Evolutionary conservation across 306 rosid genomes (phyloP).

Genomic region (Cucurbita ficifolia): DNA sequence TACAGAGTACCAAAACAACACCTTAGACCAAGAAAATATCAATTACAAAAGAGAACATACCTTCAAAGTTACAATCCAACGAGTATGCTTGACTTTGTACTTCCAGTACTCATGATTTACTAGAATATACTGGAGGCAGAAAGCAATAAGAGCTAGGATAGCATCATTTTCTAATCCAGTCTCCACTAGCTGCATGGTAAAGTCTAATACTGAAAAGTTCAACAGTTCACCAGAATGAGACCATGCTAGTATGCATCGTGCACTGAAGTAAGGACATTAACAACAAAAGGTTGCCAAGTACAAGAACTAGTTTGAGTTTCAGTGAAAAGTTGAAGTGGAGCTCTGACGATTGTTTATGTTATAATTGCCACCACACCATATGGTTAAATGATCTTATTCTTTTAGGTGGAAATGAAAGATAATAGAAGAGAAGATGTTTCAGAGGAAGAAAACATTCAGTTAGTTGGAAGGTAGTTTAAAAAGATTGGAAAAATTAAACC

Average conservation of each 20-base stretch:
- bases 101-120: constrained; percentile 84
- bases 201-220: constrained; percentile 70
- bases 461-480: background rate
- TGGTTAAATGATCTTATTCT: background rate
- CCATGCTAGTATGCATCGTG: background rate
- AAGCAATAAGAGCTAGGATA: constrained; percentile 53
- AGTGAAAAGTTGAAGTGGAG: background rate
- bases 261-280: background rate
- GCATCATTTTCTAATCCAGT: constrained; percentile 74
- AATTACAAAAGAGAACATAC: constrained; percentile 17
- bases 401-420: background rate
- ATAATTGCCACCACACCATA: background rate
- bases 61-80: constrained; percentile 80
- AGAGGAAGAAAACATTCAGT: background rate
- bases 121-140: constrained; percentile 71
- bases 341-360: background rate
- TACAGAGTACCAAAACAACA: background rate
- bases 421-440: background rate
- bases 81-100: constrained; percentile 61
- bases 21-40: background rate
- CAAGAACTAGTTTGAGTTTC: background rate
- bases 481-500: background rate
- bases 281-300: background rate
- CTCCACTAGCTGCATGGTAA: constrained; percentile 70
- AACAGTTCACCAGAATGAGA: constrained; percentile 4